phyloP scores from a whole-genome alignment of 495 filamentous ascomycete species.

The Hypomontagnella submonticulosa region DNA sequence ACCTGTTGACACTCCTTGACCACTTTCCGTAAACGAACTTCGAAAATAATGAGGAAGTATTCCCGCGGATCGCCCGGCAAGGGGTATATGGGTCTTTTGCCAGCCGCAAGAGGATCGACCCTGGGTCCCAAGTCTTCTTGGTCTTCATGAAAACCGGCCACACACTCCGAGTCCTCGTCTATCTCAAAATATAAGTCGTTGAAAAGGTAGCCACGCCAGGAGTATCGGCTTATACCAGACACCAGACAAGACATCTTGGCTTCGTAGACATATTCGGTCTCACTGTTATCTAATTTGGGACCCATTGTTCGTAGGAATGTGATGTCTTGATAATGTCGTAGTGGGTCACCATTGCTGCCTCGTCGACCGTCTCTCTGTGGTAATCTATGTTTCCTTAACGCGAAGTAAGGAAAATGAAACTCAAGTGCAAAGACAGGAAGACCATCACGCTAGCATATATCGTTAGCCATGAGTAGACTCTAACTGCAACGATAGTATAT shows the following conservation, averaged over 20 bases:
- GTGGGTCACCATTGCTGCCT: neutral
- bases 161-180: slow-evolving; percentile 1
- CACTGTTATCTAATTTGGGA: slow-evolving; percentile 10
- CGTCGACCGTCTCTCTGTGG: neutral
- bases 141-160: slow-evolving; percentile 3
- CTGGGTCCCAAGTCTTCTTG: neutral
- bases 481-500: neutral
- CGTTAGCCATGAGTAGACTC: neutral
- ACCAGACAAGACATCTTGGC: slow-evolving; percentile 13
- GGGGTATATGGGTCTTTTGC: neutral
- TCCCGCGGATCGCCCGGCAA: slow-evolving; percentile 7
- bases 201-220: slow-evolving; percentile 20
- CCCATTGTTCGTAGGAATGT: slow-evolving; percentile 21
- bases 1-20: slow-evolving; percentile 15
- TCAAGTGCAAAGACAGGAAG: slow-evolving; percentile 11
- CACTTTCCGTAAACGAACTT: neutral
- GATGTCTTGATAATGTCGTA: slow-evolving; percentile 18
- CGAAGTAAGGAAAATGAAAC: slow-evolving; percentile 23
- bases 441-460: neutral
- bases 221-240: slow-evolving; percentile 3
- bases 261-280: slow-evolving; percentile 22
- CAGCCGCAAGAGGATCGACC: slow-evolving; percentile 15
- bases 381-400: slow-evolving; percentile 11
- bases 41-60: slow-evolving; percentile 11
- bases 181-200: slow-evolving; percentile 21